These are phyloP conservation scores for Neophaeococcomyces aloes DNA, from an alignment of 2,329 filamentous ascomycete species.

Conservation along the genomic window DNA sequence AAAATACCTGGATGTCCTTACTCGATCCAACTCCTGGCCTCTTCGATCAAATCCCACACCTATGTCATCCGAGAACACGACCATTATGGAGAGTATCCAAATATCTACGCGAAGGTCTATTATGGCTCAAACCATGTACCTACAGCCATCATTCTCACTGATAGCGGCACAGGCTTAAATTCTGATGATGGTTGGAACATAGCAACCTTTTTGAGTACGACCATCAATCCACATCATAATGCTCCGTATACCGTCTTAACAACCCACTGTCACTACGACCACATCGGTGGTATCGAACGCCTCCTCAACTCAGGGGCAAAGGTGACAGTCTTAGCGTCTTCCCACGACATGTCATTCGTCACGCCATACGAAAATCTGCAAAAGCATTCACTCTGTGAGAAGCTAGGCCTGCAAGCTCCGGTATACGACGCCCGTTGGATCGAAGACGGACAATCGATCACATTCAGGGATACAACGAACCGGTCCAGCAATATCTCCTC, in stretches of 20 bases:
- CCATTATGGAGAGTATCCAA: constrained; percentile 18
- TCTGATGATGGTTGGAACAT: constrained; percentile 14
- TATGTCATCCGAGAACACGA: constrained; percentile 19
- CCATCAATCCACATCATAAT: constrained; percentile 14
- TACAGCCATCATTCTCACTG: constrained; percentile 17
- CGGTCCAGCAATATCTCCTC: background rate
- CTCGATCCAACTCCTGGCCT: constrained; percentile 1
- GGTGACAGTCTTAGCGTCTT: constrained; percentile 15
- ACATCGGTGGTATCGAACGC: constrained; percentile 27
- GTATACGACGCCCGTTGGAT: constrained; percentile 16
- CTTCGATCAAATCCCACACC: constrained; percentile 4
- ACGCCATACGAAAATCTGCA: constrained; percentile 17
- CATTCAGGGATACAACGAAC: background rate
- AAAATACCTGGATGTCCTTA: constrained; percentile 2
- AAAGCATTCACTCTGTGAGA: constrained; percentile 15
- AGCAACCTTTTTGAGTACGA: constrained; percentile 15
- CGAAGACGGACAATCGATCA: constrained; percentile 11
- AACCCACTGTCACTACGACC: constrained; percentile 21
- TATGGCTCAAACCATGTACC: background rate
- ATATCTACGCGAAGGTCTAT: constrained; percentile 19
- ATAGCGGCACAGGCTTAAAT: constrained; percentile 17
- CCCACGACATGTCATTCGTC: constrained; percentile 13
- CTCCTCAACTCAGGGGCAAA: constrained; percentile 6
- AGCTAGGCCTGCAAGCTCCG: constrained; percentile 12
- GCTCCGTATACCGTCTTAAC: constrained; percentile 17